Base-by-base conservation (phyloP, 768 basidiomycete genomes). In the Clavulina sp. region DNA sequence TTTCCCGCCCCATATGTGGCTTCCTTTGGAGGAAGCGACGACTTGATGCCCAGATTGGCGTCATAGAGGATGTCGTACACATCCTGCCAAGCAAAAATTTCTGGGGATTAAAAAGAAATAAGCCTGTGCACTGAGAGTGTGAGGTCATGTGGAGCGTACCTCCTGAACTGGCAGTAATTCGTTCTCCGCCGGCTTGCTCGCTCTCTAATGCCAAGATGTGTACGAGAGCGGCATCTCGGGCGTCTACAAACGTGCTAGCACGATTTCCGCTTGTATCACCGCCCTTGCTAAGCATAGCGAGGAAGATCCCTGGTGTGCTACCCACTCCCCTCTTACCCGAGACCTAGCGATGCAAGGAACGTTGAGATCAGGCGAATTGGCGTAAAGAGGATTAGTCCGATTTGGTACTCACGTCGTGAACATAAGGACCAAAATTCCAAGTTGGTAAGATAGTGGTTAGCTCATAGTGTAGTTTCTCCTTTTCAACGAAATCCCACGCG, bases 401-500 rank as follows among this genome's bases (percentile, higher is more conserved):
- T 9, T 9, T 38, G 9, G 24, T n/a, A n/a, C n/a, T n/a, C n/a
- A n/a, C n/a, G n/a, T n/a, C n/a, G n/a, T n/a, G n/a, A n/a, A n/a
- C n/a, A n/a, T n/a, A n/a, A n/a, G n/a, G n/a, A n/a, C n/a, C n/a
- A n/a, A n/a, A n/a, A n/a, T n/a, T n/a, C 52, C 64, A 74, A 9
- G 78, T 74, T 21, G 78, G 78, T 57, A 74, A 73, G 33, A 79
- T 54, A 5, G 70, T 69, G 1, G 69, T 65, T 21, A 80, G 56
- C 54, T 78, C 78, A 72, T 73, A 78, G 1, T 60, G 54, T 7
- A 33, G 44, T 50, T 74, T 71, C 55, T 76, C 65, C 49, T 70
- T 54, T 26, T 46, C 26, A 31, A 70, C 60, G 55, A 69, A 72
- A 3, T 65, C 63, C 76, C 76, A 78, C 5, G 75, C 75, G 23